These are phyloP conservation scores for Dacryopinax primogenitus DNA, from an alignment of 768 basidiomycete genomes.

Conservation along the genomic window DNA sequence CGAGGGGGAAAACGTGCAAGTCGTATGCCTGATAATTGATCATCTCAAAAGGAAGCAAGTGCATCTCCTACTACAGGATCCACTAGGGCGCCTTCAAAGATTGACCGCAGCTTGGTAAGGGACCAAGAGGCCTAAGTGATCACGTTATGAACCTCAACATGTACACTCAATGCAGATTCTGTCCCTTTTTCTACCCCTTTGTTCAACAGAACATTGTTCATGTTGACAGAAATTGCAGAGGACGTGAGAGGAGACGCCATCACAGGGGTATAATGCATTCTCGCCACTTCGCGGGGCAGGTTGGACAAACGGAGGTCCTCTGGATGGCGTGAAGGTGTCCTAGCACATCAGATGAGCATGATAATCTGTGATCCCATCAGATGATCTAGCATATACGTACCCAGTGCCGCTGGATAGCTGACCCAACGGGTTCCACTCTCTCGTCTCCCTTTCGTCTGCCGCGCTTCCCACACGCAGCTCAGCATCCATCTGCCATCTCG, in stretches of 20 bases:
- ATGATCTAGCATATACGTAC: background rate
- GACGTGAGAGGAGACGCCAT: background rate
- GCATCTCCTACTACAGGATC: too few relatives aligned
- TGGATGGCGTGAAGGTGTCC: background rate
- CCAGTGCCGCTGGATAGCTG: background rate
- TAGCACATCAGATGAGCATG: background rate
- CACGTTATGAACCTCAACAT: too few relatives aligned
- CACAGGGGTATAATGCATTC: background rate
- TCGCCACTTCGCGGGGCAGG: background rate
- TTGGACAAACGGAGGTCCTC: background rate
- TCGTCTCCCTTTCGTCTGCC: background rate
- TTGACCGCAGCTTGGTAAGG: too few relatives aligned
- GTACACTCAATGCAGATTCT: too few relatives aligned
- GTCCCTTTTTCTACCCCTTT: too few relatives aligned
- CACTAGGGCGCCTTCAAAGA: too few relatives aligned
- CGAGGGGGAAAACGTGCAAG: too few relatives aligned
- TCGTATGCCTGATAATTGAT: too few relatives aligned
- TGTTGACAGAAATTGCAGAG: too few relatives aligned
- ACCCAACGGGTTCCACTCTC: background rate
- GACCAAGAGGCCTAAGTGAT: too few relatives aligned
- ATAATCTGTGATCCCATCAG: background rate
- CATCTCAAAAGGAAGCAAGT: too few relatives aligned
- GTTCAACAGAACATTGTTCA: too few relatives aligned
- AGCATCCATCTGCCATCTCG: constrained; percentile 5
- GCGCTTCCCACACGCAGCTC: background rate